Evolutionary conservation across 805 yeast genomes (phyloP).

Genomic region (Wickerhamiella parazyma): DNA sequence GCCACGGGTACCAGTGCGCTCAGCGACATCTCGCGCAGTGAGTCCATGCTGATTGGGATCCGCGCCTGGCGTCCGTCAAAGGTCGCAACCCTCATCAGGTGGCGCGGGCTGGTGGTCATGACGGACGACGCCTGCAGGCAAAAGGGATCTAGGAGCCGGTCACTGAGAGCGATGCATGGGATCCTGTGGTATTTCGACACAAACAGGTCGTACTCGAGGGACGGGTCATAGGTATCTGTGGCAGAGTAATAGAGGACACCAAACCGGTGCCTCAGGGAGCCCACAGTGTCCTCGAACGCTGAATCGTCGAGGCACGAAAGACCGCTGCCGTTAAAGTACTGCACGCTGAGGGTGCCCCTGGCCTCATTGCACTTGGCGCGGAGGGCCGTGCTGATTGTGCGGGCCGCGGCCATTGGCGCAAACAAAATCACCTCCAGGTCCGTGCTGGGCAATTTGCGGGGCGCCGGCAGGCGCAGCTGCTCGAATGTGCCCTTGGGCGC

Average conservation of each 20-base stretch:
- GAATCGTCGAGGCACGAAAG: neutral
- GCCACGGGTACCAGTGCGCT: neutral
- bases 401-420: constrained; percentile 1
- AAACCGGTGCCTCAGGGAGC: neutral
- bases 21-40: neutral
- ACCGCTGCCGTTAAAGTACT: constrained; percentile 1
- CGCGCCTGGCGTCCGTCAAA: neutral
- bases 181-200: neutral
- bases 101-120: neutral
- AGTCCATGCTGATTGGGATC: neutral
- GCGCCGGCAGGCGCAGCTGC: neutral
- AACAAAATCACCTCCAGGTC: constrained; percentile 2
- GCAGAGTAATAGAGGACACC: constrained; percentile 2
- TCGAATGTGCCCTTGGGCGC: neutral
- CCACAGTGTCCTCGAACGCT: neutral
- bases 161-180: constrained; percentile 1
- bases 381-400: neutral
- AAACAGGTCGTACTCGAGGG: neutral
- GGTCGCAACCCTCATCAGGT: neutral
- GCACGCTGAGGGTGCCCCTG: neutral
- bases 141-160: neutral
- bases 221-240: constrained; percentile 1
- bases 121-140: neutral
- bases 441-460: neutral
- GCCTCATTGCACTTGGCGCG: neutral